Evolutionary conservation across 2,329 filamentous ascomycete genomes (phyloP).

Genomic region (Neophaeococcomyces aloes): DNA sequence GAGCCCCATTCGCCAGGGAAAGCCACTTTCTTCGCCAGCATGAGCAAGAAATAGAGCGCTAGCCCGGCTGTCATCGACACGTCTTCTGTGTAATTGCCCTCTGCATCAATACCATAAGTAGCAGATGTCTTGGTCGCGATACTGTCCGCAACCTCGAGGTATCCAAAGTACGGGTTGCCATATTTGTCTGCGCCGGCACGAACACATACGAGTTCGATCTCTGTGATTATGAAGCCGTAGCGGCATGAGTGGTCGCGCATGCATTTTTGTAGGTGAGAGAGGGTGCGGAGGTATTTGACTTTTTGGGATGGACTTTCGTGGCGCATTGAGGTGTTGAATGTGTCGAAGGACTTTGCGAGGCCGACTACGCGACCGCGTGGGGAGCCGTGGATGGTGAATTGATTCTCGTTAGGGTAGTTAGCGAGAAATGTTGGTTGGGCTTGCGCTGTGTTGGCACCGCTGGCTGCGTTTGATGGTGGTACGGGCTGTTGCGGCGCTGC

Average conservation of each 20-base stretch:
- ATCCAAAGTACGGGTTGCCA: constrained; percentile 72
- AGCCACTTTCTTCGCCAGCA: constrained; percentile 53
- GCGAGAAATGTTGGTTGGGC: constrained; percentile 43
- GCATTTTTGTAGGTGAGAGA: constrained; percentile 74
- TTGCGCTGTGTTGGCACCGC: constrained; percentile 28
- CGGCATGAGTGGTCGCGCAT: constrained; percentile 91
- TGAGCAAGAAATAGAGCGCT: constrained; percentile 54
- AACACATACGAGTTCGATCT: constrained; percentile 87
- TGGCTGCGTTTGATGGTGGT: constrained; percentile 16
- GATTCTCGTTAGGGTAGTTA: constrained; percentile 42
- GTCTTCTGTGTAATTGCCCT: constrained; percentile 9
- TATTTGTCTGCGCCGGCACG: constrained; percentile 59
- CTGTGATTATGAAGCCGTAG: constrained; percentile 92
- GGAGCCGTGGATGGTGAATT: constrained; percentile 36
- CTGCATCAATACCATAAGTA: constrained; percentile 8
- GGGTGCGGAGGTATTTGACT: constrained; percentile 77
- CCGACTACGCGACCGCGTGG: constrained; percentile 60
- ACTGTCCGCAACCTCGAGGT: constrained; percentile 59
- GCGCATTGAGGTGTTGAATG: constrained; percentile 93
- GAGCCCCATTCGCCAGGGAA: constrained; percentile 47
- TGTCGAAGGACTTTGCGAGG: constrained; percentile 82
- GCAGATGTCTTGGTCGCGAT: constrained; percentile 42
- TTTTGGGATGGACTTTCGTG: constrained; percentile 73
- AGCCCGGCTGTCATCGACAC: constrained; percentile 25
- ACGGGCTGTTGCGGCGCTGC: constrained; percentile 25